Evolutionary conservation across 306 rosid species (phyloP), one percentile per base, ranked within the genome.

Genomic region (Rubus parviflorus): DNA sequence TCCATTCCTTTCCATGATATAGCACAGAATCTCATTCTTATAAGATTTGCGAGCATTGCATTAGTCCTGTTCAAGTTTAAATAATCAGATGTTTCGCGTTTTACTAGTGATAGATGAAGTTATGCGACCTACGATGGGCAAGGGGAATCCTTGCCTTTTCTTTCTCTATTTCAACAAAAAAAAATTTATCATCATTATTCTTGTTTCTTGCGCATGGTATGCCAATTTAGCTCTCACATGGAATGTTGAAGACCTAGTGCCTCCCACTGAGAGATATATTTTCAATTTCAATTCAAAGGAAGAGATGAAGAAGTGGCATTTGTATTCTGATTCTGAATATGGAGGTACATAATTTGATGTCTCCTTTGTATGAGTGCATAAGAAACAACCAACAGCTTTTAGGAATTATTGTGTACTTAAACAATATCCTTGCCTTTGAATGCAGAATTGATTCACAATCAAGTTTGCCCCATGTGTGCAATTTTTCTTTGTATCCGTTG

Each of bases 271-370:
- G 77, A 95, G 82, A 92, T 80, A 65, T 56, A 87, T 95, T 76
- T 89, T 90, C 87, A 89, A 73, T 71, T 95, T 95, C 93, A 85
- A 87, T 80, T 88, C 98, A 6, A 89, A 88, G 87, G 83, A 89
- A 12, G 97, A 95, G 78, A 65, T 95, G 41, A 88, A 85, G 78
- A 95, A 75, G 79, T 95, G 98, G 98, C 97, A 95, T 83, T 83
- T 95, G 35, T 95, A 92, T 82, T 92, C 98, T 5, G 98, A 92
- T 84, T 89, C 97, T 53, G 98, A 95, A 81, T 92, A 84, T 75
- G 97, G 97, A 87, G 97, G 98, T 86, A 42, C 41, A 56, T n/a
- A 20, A 47, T 15, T 70, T 43, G 70, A 45, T 49, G 47, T 57
- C 56, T 71, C 15, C 23, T 48, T 15, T 68, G 57, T 68, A 19